Evolutionary conservation across 225 moss, liverwort and hornwort species (phyloP).

Genomic region (Straminergon stramineum): DNA sequence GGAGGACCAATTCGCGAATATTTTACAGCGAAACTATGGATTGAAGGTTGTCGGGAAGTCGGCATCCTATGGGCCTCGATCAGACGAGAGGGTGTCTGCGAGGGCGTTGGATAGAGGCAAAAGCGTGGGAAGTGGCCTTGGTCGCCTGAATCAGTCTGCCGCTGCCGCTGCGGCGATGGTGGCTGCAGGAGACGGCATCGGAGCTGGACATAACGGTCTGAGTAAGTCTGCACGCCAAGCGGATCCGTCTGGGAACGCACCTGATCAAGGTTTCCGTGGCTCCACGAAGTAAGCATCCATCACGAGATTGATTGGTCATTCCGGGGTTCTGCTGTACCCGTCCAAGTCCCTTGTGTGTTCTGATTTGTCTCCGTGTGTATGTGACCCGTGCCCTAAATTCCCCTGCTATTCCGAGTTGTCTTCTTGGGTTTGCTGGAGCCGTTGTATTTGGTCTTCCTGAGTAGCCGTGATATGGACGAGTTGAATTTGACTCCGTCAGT

Average conservation of each 20-base stretch:
- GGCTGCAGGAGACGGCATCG: not conserved
- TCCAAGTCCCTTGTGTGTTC: not conserved
- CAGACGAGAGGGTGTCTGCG: constrained; percentile 19
- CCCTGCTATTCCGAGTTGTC: not conserved
- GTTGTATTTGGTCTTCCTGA: not conserved
- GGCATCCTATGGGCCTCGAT: constrained; percentile 50
- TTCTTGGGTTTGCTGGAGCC: not conserved
- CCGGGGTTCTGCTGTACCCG: not conserved
- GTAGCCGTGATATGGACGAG: not conserved
- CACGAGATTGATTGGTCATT: not conserved
- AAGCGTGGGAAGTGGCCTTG: constrained; percentile 43
- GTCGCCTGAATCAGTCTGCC: constrained; percentile 33
- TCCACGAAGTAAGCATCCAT: constrained; percentile 27
- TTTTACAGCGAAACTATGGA: constrained; percentile 48
- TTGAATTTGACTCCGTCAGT: not conserved
- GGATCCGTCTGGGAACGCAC: constrained; percentile 17
- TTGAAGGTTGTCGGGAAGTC: constrained; percentile 41
- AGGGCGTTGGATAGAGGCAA: constrained; percentile 40
- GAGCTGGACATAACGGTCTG: constrained; percentile 22
- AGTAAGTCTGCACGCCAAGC: constrained; percentile 34
- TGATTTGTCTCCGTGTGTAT: not conserved
- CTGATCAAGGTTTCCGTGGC: constrained; percentile 58
- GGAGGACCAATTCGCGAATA: constrained; percentile 57
- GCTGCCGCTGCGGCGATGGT: constrained; percentile 35
- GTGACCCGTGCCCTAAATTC: not conserved